Percentiles rank a stretch among this genome's conserved stretches.
These are phyloP conservation scores for Eucalyptus fibrosa DNA, from an alignment of 345 rosid genomes.

Conservation along the genomic window DNA sequence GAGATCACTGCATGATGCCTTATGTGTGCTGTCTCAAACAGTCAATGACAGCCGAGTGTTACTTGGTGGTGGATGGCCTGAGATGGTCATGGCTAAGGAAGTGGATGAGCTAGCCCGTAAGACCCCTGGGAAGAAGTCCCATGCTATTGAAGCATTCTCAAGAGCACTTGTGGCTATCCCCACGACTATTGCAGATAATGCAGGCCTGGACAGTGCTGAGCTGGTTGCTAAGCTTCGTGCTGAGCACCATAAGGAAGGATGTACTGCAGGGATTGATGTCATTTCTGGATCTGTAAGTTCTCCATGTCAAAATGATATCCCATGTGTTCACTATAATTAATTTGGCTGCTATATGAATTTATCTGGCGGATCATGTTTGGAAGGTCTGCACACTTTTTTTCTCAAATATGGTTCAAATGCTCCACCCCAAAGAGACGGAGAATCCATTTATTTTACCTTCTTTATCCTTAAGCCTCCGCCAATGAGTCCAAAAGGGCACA, in stretches of 20 bases:
- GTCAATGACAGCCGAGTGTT: constrained; percentile 86
- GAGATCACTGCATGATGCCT: constrained; percentile 93
- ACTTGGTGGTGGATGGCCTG: constrained; percentile 99
- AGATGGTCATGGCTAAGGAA: constrained; percentile 98
- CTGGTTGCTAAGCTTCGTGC: constrained; percentile 94
- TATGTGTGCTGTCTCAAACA: constrained; percentile 91
- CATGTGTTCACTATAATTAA: background rate
- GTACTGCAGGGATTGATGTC: constrained; percentile 80
- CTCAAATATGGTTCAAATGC: background rate
- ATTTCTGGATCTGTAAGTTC: constrained; percentile 84
- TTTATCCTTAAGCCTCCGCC: background rate
- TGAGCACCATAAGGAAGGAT: constrained; percentile 79
- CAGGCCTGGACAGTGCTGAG: constrained; percentile 98
- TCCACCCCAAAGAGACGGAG: background rate
- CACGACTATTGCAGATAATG: constrained; percentile 87
- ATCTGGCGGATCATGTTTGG: background rate
- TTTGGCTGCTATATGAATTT: background rate
- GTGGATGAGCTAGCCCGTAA: constrained; percentile 91
- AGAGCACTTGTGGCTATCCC: constrained; percentile 81
- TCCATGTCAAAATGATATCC: background rate
- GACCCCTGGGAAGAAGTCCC: constrained; percentile 95
- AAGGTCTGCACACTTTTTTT: background rate
- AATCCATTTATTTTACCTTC: background rate
- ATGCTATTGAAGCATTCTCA: constrained; percentile 92
- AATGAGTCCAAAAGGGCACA: background rate